phyloP scores from a whole-genome alignment of 2,329 filamentous ascomycete genomes.

The Ilyonectria mors-panacis region DNA sequence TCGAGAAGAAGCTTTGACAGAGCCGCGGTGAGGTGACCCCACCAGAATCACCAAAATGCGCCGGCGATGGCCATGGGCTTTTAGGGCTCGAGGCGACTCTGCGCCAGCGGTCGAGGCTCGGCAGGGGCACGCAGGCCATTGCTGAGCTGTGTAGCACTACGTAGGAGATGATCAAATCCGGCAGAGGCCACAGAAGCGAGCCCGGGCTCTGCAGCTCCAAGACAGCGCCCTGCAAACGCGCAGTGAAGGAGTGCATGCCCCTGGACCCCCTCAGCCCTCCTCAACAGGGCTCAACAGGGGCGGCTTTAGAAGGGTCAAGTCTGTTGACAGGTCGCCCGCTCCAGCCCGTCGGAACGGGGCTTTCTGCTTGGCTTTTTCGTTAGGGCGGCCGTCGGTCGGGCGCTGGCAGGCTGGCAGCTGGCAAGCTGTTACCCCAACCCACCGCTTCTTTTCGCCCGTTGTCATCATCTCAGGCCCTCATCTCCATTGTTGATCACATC shows the following conservation, averaged over 20 bases:
- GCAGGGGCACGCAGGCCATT: not conserved
- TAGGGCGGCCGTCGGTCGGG: not conserved
- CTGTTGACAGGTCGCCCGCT: conserved; percentile 19
- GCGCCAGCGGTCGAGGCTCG: not conserved
- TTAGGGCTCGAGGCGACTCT: conserved; percentile 5
- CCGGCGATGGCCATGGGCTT: conserved; percentile 28
- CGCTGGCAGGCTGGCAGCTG: too few species aligned
- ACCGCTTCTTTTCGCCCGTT: conserved; percentile 25
- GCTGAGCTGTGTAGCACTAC: not conserved
- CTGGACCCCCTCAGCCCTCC: not conserved
- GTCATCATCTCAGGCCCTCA: conserved; percentile 21
- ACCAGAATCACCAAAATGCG: conserved; percentile 34
- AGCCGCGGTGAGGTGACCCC: conserved; percentile 44
- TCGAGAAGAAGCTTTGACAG: conserved; percentile 39
- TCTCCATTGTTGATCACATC: conserved; percentile 27
- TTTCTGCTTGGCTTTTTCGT: conserved; percentile 8
- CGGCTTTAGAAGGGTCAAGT: conserved; percentile 2
- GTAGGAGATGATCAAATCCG: not conserved
- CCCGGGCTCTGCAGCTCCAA: not conserved
- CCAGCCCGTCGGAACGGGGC: conserved; percentile 22
- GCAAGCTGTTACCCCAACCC: conserved; percentile 24
- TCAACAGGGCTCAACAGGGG: not conserved
- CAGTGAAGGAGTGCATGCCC: not conserved
- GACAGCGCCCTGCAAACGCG: not conserved
- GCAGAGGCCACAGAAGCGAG: not conserved